These are phyloP conservation scores for Neonothopanus nambi DNA, from an alignment of 1,284 basidiomycete genomes.

Conservation along the genomic window DNA sequence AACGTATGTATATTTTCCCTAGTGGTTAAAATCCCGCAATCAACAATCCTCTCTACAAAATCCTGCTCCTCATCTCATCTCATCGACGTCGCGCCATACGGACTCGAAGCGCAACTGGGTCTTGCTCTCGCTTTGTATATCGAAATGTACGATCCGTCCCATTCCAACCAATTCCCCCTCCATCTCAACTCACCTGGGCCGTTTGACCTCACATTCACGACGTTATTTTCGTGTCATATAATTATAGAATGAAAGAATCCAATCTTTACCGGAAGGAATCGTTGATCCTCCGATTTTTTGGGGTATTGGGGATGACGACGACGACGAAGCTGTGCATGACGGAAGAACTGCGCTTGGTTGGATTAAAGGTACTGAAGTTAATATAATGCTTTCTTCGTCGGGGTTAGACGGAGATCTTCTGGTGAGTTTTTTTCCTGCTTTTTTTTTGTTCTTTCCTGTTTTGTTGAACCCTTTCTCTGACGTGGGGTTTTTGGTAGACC, in stretches of 20 bases:
- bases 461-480: too few relatives aligned
- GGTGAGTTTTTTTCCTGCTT: conserved; percentile 2
- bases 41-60: too few relatives aligned
- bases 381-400: conserved; percentile 24
- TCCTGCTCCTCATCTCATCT: too few relatives aligned
- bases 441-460: too few relatives aligned
- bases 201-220: conserved; percentile 2
- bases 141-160: conserved; percentile 53
- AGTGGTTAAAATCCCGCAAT: conserved; percentile 69
- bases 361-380: conserved; percentile 49
- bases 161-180: conserved; percentile 10
- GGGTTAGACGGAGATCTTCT: conserved; percentile 1
- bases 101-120: too few relatives aligned
- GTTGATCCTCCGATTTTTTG: conserved; percentile 65
- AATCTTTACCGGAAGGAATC: conserved; percentile 53
- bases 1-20: too few relatives aligned
- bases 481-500: too few relatives aligned
- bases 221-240: too few relatives aligned
- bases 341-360: conserved; percentile 39
- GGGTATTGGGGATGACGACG: conserved; percentile 26
- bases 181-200: conserved; percentile 9
- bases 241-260: conserved; percentile 48
- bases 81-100: too few relatives aligned
- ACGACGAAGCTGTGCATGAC: too few relatives aligned
- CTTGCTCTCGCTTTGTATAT: too few relatives aligned